Evolutionary conservation across 1,284 basidiomycete genomes (phyloP), one percentile per base, ranked within the genome.

Genomic region (Spongiforma sp.): DNA sequence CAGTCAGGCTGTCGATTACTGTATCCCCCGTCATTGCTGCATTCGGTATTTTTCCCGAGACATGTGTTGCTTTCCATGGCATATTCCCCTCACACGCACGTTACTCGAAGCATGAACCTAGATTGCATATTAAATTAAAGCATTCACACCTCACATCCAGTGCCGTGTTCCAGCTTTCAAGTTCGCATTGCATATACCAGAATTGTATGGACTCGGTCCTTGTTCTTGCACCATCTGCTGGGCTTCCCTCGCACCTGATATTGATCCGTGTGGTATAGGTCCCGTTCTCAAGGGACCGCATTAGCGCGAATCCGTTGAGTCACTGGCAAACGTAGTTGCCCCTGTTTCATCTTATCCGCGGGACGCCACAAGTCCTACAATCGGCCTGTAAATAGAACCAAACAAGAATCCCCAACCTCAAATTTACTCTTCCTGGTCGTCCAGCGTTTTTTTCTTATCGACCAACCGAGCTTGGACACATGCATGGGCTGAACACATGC

Each of bases 141-240:
- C 63, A 68, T 61, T 60, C 46, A 46, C 55, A 53, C 17, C 26
- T 33, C 37, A 58, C n/a, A 60, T 39, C 43, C 32, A 41, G 34
- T 50, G 30, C 53, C 41, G 39, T 58, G 60, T 64, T 36, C 32
- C 57, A 48, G 52, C 9, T 58, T 41, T 19, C 24, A 41, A 46
- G 39, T 58, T 56, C 60, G 17, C 32, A 41, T 62, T 56, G 53
- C 46, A 43, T 46, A 53, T 37, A 46, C 28, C 64, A 71, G 68
- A 73, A 50, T 60, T 57, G 62, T 64, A 60, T 30, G 53, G 61
- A 71, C 46, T 62, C 56, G 61, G 26, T 14, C 41, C 11, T 43
- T 68, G 34, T 68, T 71, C 70, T 72, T 74, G 72, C 69, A 62
- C 54, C 33, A 24, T 19, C 46, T 21, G 14, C 52, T 43, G 58